Evolutionary conservation across 139 green algal species (phyloP), one percentile per base, ranked within the genome.

Genomic region (Raphidocelis subcapitata): DNA sequence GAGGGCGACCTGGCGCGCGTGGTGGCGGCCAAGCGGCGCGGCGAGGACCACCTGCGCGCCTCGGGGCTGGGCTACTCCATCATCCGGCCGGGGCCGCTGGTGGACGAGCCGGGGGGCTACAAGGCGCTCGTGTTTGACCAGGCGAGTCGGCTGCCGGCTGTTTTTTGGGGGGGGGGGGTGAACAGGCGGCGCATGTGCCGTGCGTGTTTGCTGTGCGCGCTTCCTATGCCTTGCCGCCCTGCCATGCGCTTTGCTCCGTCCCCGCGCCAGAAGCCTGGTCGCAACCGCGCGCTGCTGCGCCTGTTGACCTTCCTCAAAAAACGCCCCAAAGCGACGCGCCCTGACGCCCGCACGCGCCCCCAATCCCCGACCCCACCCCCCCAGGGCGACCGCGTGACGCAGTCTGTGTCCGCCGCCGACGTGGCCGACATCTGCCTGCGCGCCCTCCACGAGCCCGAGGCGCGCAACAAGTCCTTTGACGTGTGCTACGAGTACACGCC

Each of bases 101-200:
- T 78, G 72, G 93, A 99, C 63, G 95, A 98, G 84, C 91, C 96
- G 5, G 95, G 96, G 36, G 96, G 96, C 41, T 94, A 96, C 81
- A 93, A 93, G 77, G 95, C 96, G 3, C 87, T 99, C 24, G 88
- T 99, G 54, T 99, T 99, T 87, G 96, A 99, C 82, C 95, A 98
- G 86, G 85, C 77, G 41, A 8, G 41, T 49, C 14, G 44, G 79
- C 54, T 49, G n/a, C n/a, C n/a, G n/a, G n/a, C n/a, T n/a, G n/a
- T n/a, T n/a, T n/a, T n/a, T n/a, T n/a, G n/a, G n/a, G n/a, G n/a
- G n/a, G 41, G 41, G 41, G 41, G 41, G 8, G 41, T 49, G 41
- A 49, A 8, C 41, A 49, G 41, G n/a, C 41, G 12, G 41, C 41
- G 41, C 41, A 8, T 49, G 41, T 49, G 41, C 41, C 41, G 41